Evolutionary conservation across 345 rosid species (phyloP), one percentile per base, ranked within the genome.

Genomic region (Eucalyptus paniculata): DNA sequence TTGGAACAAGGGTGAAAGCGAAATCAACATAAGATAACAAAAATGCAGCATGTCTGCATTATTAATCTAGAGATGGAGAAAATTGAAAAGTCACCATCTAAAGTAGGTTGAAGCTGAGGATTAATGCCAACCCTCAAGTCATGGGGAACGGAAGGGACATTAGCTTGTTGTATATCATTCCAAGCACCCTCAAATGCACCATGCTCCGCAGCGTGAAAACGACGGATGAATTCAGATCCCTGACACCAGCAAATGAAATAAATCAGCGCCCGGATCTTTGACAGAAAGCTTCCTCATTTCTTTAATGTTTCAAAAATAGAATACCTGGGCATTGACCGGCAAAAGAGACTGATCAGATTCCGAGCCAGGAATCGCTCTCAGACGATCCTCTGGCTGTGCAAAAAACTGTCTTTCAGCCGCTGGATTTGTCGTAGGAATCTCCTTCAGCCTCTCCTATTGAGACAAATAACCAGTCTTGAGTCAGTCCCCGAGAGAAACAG

Each of bases 401-500:
- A 92, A 94, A 88, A 95, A 93, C n/a, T 91, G 94, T 86, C 93
- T 86, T 44, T 91, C 96, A 16, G 97, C 92, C 77, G 93, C 89
- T 7, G 94, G 88, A 3, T 93, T 88, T 9, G 96, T 92, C 28
- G 93, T 92, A 5, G 99, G 98, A 91, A 95, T 94, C 94, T 97
- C 99, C 92, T 94, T 94, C 42, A 96, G 94, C 95, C 97, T 93
- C 86, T 96, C 99, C 99, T 97, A 96, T 89, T 18, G 19, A 53
- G 86, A 85, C 21, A 53, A 50, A 60, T 23, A 42, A 90, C 50
- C 69, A 50, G 28, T 44, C 65, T 13, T 4, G 28, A 54, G 40
- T 60, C 88, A 87, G 44, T 60, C 60, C 42, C 50, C 4, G 1
- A 34, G 65, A 9, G 44, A 56, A 81, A n/a, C 67, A 28, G 37